A percentile compares a stretch with the other conserved stretches of the same genome.
phyloP scores from a whole-genome alignment of 192 early-diverging fungal species.

The Spizellomyces sp. region DNA sequence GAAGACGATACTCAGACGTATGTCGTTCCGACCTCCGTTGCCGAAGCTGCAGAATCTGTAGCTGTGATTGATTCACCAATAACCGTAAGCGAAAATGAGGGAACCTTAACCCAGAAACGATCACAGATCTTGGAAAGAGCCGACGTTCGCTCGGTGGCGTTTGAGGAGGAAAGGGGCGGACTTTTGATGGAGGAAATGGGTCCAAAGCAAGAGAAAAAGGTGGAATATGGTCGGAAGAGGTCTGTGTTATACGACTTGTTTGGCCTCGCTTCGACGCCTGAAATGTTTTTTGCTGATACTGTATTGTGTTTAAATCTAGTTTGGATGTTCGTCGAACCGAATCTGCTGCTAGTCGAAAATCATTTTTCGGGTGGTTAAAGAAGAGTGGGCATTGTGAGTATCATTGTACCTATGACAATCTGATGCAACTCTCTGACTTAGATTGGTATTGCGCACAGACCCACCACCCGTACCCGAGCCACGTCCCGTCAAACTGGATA shows the following conservation, averaged over 20 bases:
- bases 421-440: background rate
- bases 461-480: too few relatives aligned
- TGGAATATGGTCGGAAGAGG: conserved; percentile 30
- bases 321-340: conserved; percentile 31
- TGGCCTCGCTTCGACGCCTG: too few relatives aligned
- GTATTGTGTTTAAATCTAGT: background rate
- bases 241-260: too few relatives aligned
- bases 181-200: background rate
- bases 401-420: background rate
- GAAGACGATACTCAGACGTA: background rate
- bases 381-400: conserved; percentile 20
- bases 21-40: conserved; percentile 13
- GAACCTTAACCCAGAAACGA: too few relatives aligned
- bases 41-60: background rate
- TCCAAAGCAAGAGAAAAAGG: background rate
- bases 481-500: too few relatives aligned
- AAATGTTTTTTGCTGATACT: too few relatives aligned
- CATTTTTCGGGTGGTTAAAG: conserved; percentile 29
- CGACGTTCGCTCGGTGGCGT: too few relatives aligned
- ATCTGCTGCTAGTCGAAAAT: conserved; percentile 15
- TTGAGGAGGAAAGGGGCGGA: background rate
- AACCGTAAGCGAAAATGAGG: too few relatives aligned
- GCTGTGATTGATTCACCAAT: too few relatives aligned
- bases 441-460: background rate
- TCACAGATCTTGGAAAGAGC: too few relatives aligned